These are phyloP conservation scores for Scheffersomyces coipomensis DNA, from an alignment of 805 yeast genomes.

Conservation along the genomic window DNA sequence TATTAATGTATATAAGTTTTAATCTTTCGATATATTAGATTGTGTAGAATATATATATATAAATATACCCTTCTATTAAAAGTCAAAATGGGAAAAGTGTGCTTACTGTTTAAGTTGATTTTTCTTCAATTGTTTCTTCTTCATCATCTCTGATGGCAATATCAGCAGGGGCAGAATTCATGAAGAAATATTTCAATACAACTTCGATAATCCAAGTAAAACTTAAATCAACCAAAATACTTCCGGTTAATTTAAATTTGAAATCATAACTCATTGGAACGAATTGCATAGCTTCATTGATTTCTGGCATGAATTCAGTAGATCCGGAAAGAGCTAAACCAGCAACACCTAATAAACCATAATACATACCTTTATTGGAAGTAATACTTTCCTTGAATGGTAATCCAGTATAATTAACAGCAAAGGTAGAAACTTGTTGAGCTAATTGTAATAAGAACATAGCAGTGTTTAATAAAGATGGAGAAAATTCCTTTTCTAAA, in stretches of 20 bases:
- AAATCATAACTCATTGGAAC: conserved; percentile 79
- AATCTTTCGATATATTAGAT: no score
- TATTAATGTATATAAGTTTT: no score
- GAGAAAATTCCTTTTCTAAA: conserved; percentile 81
- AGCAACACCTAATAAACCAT: conserved; percentile 89
- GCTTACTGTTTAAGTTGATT: no score
- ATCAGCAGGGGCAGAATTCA: conserved; percentile 90
- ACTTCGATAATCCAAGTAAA: conserved; percentile 77
- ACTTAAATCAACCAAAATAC: conserved; percentile 73
- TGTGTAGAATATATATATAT: no score
- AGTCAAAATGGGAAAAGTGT: no score
- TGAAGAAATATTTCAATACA: conserved; percentile 77
- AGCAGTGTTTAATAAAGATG: conserved; percentile 93
- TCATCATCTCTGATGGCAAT: conserved; percentile 57
- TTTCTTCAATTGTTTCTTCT: no score
- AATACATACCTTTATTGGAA: conserved; percentile 95
- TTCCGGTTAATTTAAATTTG: conserved; percentile 71
- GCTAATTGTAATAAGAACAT: conserved; percentile 91
- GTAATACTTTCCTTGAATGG: conserved; percentile 91
- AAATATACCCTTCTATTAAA: no score
- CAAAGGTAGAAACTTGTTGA: conserved; percentile 96
- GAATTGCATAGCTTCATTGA: conserved; percentile 87
- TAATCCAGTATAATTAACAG: conserved; percentile 94
- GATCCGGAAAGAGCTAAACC: conserved; percentile 86
- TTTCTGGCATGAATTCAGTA: conserved; percentile 91